Base-by-base conservation (phyloP, 768 basidiomycete genomes). In the Boletus vermiculosoides region DNA sequence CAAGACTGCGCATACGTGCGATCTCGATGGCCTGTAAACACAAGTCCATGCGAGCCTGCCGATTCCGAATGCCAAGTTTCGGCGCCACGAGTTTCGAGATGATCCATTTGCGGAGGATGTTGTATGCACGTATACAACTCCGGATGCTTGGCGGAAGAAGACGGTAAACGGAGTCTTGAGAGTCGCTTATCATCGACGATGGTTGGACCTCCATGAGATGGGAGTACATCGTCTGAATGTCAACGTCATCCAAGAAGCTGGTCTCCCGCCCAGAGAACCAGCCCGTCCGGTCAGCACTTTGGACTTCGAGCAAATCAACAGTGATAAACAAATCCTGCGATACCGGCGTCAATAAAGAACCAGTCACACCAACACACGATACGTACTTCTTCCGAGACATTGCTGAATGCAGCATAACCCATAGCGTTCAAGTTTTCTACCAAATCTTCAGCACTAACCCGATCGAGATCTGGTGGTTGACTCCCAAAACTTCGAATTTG, bases 341-440 rank as follows among this genome's bases (percentile, higher is more conserved):
- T 46, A 8, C 33, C 50, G 51, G 9, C 30, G 51, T 58, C 56
- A 66, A 50, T 13, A 37, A 23, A n/a, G 54, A 12, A 36, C 45
- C 44, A 30, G 39, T 45, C 55, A 54, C 40, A 28, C 34, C 30
- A 25, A 57, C 16, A 3, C 45, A 45, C 44, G 37, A 31, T 52
- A 74, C 57, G 15, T 66, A 90, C 90, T 78, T 92, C 90, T 67
- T 89, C 85, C 23, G 82, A 84, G 36, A 93, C 82, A 63, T 89
- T 92, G 55, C 83, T 83, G 66, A 90, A 85, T 1, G 87, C 85
- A 34, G 89, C 87, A 55, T 75, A 74, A 0, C 84, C 87, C 85
- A 92, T 89, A 1, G 85, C 81, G 61, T 94, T 88, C 52, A 94
- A 59, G 62, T 83, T 87, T 46, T 86, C 84, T n/a, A 93, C 89